phyloP scores from a whole-genome alignment of 2,329 filamentous ascomycete species.

The Fusarium setosum region DNA sequence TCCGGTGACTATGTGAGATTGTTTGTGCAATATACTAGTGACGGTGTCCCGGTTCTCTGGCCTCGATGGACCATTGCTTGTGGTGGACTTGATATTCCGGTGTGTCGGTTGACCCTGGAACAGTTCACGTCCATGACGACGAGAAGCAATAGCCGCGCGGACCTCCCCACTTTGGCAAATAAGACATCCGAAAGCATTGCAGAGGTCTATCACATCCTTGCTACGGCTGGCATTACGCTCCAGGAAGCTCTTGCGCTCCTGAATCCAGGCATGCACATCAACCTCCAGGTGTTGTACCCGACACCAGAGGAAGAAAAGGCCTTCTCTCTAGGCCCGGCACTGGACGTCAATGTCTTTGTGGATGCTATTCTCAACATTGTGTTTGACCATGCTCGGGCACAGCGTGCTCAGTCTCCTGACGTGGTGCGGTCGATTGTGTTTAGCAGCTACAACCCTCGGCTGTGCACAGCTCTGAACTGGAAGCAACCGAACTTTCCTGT shows the following conservation, averaged over 20 bases:
- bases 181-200: constrained; percentile 68
- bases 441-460: constrained; percentile 88
- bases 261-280: constrained; percentile 84
- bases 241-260: constrained; percentile 80
- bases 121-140: constrained; percentile 72
- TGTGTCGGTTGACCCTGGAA: constrained; percentile 80
- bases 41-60: constrained; percentile 88
- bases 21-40: constrained; percentile 91
- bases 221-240: constrained; percentile 81
- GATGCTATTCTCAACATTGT: constrained; percentile 87
- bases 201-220: constrained; percentile 77
- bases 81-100: constrained; percentile 81
- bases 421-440: constrained; percentile 90
- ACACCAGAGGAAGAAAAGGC: constrained; percentile 77
- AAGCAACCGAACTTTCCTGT: constrained; percentile 99
- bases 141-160: constrained; percentile 53
- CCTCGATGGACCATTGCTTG: constrained; percentile 84
- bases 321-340: constrained; percentile 77
- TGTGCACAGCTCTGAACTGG: constrained; percentile 97
- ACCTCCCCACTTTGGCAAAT: constrained; percentile 55
- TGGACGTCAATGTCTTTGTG: constrained; percentile 87
- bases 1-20: constrained; percentile 95
- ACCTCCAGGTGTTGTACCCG: constrained; percentile 92
- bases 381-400: constrained; percentile 86
- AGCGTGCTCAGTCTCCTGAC: constrained; percentile 72